These are phyloP conservation scores for Fraxinus platypoda DNA, from an alignment of 305 asterid species.

Conservation along the genomic window DNA sequence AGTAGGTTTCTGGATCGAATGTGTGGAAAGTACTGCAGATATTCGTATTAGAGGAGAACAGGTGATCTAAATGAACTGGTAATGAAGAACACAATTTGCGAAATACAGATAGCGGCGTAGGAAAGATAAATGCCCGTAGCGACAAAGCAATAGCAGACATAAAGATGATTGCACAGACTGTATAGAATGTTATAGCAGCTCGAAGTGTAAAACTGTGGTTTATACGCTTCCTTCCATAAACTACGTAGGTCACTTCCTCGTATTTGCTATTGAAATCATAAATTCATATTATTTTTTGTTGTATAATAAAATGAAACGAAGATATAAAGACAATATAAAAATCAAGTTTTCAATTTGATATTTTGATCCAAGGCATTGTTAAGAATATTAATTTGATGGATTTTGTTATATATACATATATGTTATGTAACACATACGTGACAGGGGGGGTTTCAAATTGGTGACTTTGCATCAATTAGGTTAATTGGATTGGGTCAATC, in stretches of 20 bases:
- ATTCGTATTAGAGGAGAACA: slow-evolving; percentile 9
- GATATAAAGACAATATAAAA: too few species aligned
- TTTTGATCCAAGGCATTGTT: too few species aligned
- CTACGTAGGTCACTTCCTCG: neutral
- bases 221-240: neutral
- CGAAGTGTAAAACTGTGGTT: neutral
- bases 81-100: slow-evolving; percentile 1
- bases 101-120: slow-evolving; percentile 22
- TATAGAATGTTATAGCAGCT: neutral
- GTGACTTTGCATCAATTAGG: too few species aligned
- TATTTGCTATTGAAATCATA: neutral
- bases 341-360: too few species aligned
- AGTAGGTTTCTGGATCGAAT: slow-evolving; percentile 34
- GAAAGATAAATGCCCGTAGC: slow-evolving; percentile 17
- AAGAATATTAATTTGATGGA: too few species aligned
- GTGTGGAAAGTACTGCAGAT: slow-evolving; percentile 14
- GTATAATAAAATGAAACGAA: too few species aligned
- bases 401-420: too few species aligned
- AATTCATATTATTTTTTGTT: too few species aligned
- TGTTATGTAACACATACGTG: too few species aligned
- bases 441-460: too few species aligned
- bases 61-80: neutral
- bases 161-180: neutral
- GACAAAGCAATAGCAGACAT: slow-evolving; percentile 1
- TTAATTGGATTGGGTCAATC: too few species aligned